Evolutionary conservation across 371 early-diverging fungal genomes (phyloP), one percentile per base, ranked within the genome.

Genomic region (Zychaea mexicana): DNA sequence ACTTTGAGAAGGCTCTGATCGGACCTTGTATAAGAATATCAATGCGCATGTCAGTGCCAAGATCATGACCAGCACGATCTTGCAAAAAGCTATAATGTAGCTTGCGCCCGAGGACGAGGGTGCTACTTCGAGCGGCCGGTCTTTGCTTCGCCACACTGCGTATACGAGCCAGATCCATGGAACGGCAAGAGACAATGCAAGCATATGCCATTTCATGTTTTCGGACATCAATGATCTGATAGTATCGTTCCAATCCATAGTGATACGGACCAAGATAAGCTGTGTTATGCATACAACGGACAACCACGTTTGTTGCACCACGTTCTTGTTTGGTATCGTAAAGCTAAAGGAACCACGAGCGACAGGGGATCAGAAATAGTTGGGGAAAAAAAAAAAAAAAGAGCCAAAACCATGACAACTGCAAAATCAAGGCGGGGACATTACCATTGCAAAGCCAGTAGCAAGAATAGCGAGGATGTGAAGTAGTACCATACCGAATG

Each of bases 401-500:
- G 45, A 10, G 10, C n/a, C 22, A 24, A 19, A 24, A 49, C 24
- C 12, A 22, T 1, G 49, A 9, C 6, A 0, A 22, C 4, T 22
- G 2, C n/a, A n/a, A n/a, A n/a, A n/a, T n/a, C n/a, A n/a, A n/a
- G n/a, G n/a, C n/a, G n/a, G n/a, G n/a, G n/a, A n/a, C n/a, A n/a
- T 61, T 84, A 87, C 72, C 85, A 81, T 26, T 82, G 78, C 4
- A 83, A 15, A 2, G 78, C 61, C 8, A 80, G 70, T 22, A 85
- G 60, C 0, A 82, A 54, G 27, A 81, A 78, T 60, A 84, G 61
- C 0, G 89, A 88, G 60, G 89, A 88, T 28, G 70, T 62, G 68
- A 85, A 85, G 71, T 83, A 91, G 60, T 86, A 92, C 93, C 93
- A 93, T 57, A 85, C 84, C 60, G 76, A 78, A 57, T 89, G 90